These are phyloP conservation scores for Aphanomyces invadans DNA, from an alignment of 352 stramenopile genomes.

Conservation along the genomic window DNA sequence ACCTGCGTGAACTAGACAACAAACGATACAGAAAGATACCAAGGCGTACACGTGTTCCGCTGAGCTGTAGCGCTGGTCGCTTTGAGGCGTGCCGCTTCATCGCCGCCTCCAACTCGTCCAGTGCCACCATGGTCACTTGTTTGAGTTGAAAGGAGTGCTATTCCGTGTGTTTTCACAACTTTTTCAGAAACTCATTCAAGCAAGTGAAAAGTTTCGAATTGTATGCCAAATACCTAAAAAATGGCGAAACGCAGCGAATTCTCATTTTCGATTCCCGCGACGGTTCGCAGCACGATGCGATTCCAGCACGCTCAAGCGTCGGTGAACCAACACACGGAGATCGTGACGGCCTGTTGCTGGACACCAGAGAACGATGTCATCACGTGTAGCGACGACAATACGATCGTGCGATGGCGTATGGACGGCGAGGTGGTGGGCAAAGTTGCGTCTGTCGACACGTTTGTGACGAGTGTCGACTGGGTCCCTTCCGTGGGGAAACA, in stretches of 20 bases:
- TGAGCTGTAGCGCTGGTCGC: neutral
- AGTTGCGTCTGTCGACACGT: constrained; percentile 62
- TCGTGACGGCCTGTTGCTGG: constrained; percentile 81
- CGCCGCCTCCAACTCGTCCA: neutral
- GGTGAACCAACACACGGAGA: constrained; percentile 67
- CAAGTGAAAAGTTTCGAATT: too few relatives aligned
- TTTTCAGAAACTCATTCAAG: too few relatives aligned
- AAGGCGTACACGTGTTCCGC: neutral
- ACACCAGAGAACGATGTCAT: constrained; percentile 85
- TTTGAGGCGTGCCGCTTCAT: neutral
- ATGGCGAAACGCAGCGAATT: neutral
- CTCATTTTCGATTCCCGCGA: neutral
- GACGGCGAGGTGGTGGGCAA: constrained; percentile 71
- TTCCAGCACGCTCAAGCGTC: constrained; percentile 70
- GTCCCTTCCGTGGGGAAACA: constrained; percentile 76
- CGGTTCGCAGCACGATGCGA: constrained; percentile 37
- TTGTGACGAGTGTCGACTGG: constrained; percentile 75
- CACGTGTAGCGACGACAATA: constrained; percentile 81
- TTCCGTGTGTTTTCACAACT: too few relatives aligned
- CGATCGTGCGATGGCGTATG: constrained; percentile 76
- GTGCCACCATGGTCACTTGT: too few relatives aligned
- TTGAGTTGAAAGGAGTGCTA: too few relatives aligned
- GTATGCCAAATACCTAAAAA: neutral
- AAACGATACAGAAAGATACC: neutral
- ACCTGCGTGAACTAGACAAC: neutral